Evolutionary conservation across 805 yeast genomes (phyloP).

Genomic region (Candida pseudoglaebosa): DNA sequence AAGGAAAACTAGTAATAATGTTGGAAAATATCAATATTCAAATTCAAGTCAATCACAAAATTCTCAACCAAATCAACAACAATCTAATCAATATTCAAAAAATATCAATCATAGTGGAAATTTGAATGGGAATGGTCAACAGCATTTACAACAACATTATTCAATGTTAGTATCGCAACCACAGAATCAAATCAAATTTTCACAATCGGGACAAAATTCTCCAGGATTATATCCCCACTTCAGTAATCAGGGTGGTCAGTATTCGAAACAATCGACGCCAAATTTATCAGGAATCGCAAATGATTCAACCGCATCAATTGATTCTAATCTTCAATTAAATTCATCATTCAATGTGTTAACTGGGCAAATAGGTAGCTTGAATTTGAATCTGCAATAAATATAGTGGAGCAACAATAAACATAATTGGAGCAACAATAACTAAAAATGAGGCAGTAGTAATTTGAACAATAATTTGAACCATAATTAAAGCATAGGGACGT

Average conservation of each 20-base stretch:
- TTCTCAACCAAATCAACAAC: constrained; percentile 15
- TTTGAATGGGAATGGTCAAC: constrained; percentile 2
- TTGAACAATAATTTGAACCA: too few relatives aligned
- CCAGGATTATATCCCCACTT: constrained; percentile 19
- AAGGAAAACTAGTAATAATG: not conserved
- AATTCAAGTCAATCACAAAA: constrained; percentile 12
- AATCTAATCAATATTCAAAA: constrained; percentile 4
- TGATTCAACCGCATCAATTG: constrained; percentile 8
- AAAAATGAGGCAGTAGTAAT: too few relatives aligned
- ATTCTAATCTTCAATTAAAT: constrained; percentile 9
- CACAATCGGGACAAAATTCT: constrained; percentile 18
- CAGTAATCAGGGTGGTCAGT: constrained; percentile 14
- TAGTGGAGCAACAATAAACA: too few relatives aligned
- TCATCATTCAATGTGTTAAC: constrained; percentile 18
- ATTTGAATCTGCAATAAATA: constrained; percentile 19
- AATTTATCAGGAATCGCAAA: constrained; percentile 14
- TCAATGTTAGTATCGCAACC: constrained; percentile 10
- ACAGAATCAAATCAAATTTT: constrained; percentile 14
- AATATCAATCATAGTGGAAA: constrained; percentile 1
- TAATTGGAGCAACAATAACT: constrained; percentile 3
- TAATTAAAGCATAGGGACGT: constrained; percentile 2
- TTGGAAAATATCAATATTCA: not conserved
- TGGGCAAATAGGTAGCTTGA: constrained; percentile 32
- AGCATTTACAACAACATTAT: constrained; percentile 7
- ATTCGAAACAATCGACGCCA: constrained; percentile 11